These are phyloP conservation scores for Suhomyces coccinellae DNA, from an alignment of 1,139 yeast genomes.

Conservation along the genomic window DNA sequence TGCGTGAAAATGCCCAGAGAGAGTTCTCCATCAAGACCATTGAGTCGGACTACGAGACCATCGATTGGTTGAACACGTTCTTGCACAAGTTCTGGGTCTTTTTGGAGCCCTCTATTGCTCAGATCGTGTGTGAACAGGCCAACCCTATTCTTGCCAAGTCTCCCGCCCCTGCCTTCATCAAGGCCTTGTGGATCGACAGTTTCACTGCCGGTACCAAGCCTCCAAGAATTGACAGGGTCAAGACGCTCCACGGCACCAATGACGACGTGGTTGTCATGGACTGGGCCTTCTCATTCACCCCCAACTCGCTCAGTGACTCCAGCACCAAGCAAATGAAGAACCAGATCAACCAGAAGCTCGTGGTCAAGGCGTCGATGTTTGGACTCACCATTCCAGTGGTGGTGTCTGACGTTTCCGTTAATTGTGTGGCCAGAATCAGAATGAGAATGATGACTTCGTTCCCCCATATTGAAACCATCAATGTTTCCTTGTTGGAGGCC, in stretches of 20 bases:
- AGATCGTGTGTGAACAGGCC: conserved; percentile 79
- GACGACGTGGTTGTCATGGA: conserved; percentile 96
- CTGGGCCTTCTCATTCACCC: conserved; percentile 88
- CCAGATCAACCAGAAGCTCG: conserved; percentile 77
- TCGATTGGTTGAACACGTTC: conserved; percentile 92
- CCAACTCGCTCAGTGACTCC: conserved; percentile 82
- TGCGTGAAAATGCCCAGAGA: conserved; percentile 81
- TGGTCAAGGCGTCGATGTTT: conserved; percentile 65
- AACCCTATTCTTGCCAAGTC: conserved; percentile 78
- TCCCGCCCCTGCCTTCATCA: conserved; percentile 80
- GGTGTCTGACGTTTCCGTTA: conserved; percentile 62
- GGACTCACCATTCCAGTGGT: conserved; percentile 66
- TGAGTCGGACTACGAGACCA: conserved; percentile 85
- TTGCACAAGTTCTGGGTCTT: conserved; percentile 88
- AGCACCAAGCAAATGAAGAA: conserved; percentile 81
- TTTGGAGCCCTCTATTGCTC: conserved; percentile 87
- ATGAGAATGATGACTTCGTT: conserved; percentile 85
- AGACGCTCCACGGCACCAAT: conserved; percentile 82
- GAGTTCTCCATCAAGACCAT: conserved; percentile 77
- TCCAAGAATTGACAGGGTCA: conserved; percentile 85
- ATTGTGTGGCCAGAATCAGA: conserved; percentile 73
- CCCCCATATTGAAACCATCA: conserved; percentile 91
- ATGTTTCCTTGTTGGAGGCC: conserved; percentile 77
- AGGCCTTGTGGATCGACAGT: conserved; percentile 79
- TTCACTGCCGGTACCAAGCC: conserved; percentile 95